Evolutionary conservation across 352 stramenopile species (phyloP).

Genomic region (Phytophthora fragariaefolia): DNA sequence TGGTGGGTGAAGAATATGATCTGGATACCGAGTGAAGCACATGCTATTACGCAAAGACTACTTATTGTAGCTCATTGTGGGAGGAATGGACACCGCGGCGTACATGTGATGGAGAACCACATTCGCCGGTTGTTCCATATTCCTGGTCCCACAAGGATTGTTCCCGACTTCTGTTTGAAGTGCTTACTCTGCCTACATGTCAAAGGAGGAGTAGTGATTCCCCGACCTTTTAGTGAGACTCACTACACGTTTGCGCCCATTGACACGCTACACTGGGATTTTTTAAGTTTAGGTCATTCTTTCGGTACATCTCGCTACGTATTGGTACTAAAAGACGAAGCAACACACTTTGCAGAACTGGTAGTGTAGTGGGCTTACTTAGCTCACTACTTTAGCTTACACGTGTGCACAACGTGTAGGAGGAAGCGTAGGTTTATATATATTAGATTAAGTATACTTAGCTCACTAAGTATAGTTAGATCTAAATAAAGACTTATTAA

Average conservation of each 20-base stretch:
- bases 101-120: constrained; percentile 19
- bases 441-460: too few relatives aligned
- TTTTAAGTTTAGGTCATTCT: constrained; percentile 13
- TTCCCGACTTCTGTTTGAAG: constrained; percentile 12
- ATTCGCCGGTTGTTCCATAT: constrained; percentile 16
- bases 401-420: too few relatives aligned
- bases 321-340: constrained; percentile 19
- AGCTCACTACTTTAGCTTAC: too few relatives aligned
- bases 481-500: too few relatives aligned
- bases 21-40: constrained; percentile 7
- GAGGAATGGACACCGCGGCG: constrained; percentile 6
- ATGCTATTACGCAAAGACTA: neutral
- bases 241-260: constrained; percentile 19
- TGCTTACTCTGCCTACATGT: constrained; percentile 28
- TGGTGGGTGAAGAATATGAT: constrained; percentile 3
- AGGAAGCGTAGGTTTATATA: too few relatives aligned
- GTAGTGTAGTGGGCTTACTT: too few relatives aligned
- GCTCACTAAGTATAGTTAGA: too few relatives aligned
- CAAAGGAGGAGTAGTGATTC: constrained; percentile 9
- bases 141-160: constrained; percentile 2
- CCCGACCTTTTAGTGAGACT: constrained; percentile 17
- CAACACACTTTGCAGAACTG: constrained; percentile 9
- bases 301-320: constrained; percentile 13
- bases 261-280: constrained; percentile 13
- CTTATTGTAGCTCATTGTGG: constrained; percentile 19